phyloP scores from a whole-genome alignment of 1,284 basidiomycete species.

The Agroathelia rolfsii region DNA sequence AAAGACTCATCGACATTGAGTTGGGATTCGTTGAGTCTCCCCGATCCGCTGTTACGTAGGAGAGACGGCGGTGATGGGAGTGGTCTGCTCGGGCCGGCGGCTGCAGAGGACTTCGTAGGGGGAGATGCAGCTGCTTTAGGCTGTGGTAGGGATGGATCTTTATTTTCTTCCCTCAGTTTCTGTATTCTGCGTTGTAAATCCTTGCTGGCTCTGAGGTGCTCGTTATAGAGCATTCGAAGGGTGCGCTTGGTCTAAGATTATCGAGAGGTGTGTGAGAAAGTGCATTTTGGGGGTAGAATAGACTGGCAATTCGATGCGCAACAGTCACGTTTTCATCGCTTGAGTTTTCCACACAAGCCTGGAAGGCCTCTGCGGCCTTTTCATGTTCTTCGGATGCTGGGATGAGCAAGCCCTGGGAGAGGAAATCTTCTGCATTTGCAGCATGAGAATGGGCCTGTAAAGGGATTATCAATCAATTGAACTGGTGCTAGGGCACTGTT shows the following conservation, averaged over 20 bases:
- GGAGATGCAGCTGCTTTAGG: too few species aligned
- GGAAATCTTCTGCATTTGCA: conserved; percentile 64
- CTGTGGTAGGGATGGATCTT: conserved; percentile 58
- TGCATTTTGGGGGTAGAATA: conserved; percentile 11
- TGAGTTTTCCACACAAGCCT: conserved; percentile 57
- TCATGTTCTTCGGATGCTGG: conserved; percentile 53
- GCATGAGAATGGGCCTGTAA: conserved; percentile 72
- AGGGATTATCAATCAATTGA: conserved; percentile 3
- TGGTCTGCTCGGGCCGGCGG: conserved; percentile 19
- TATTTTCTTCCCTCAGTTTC: conserved; percentile 60
- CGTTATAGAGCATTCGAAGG: conserved; percentile 58
- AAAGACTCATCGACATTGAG: conserved; percentile 75
- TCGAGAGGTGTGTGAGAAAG: conserved; percentile 8
- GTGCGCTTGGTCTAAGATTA: conserved; percentile 59
- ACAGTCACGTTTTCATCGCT: conserved; percentile 56
- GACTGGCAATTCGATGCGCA: conserved; percentile 9
- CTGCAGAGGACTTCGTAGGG: conserved; percentile 11
- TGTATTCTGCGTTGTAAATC: conserved; percentile 62
- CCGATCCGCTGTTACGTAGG: conserved; percentile 24
- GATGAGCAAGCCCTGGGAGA: conserved; percentile 52
- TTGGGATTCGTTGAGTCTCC: conserved; percentile 54
- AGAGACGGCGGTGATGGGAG: conserved; percentile 39
- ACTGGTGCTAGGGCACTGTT: conserved; percentile 1
- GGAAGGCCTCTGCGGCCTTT: conserved; percentile 66
- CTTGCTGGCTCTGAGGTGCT: conserved; percentile 56